Evolutionary conservation across 164 flowering plant species (phyloP), one percentile per base, ranked within the genome.

Genomic region (Nelumbo lutea): DNA sequence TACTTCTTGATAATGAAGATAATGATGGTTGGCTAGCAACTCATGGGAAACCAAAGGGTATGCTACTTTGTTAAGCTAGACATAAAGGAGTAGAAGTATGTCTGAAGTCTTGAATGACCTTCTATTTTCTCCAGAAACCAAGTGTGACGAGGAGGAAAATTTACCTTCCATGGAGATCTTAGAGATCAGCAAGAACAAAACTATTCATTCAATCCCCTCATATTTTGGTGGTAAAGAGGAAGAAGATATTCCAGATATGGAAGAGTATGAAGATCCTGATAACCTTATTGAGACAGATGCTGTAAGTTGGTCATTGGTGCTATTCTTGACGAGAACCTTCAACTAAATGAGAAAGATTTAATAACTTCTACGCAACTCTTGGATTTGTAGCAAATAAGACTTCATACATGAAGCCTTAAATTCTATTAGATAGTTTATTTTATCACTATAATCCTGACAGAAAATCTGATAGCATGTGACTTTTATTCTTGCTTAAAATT

Each of bases 1-100:
- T 92, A 71, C 83, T 95, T 46, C 86, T 90, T 67, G 97, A 95
- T 59, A 77, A 84, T 78, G 99, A 95, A 75, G 97, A 95, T 72
- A 77, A 85, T 80, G 99, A 92, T 87, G 99, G 98, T 10, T 95
- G 99, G 98, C 73, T 95, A 75, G 97, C 97, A 60, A 95, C 99
- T 41, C 99, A 92, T 79, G 97, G 99, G 61, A 84, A 88, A 48
- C 98, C 96, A 14, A 92, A 86, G 78, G 99, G 97, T 94, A 65
- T 72, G 58, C 66, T 62, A 4, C 42, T 67, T 62, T 50, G 5
- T 70, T 43, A 45, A 60, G 60, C 66, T 69, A 43, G 15, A 43
- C 56, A 14, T 38, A 6, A 13, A n/a, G 38, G 65, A 59, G 64
- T 9, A 3, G 11, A 2, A 9, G n/a, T 7, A 45, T 51, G 60